Base-by-base conservation (phyloP, 2,329 filamentous ascomycete genomes). In the Fusarium haematococcum region DNA sequence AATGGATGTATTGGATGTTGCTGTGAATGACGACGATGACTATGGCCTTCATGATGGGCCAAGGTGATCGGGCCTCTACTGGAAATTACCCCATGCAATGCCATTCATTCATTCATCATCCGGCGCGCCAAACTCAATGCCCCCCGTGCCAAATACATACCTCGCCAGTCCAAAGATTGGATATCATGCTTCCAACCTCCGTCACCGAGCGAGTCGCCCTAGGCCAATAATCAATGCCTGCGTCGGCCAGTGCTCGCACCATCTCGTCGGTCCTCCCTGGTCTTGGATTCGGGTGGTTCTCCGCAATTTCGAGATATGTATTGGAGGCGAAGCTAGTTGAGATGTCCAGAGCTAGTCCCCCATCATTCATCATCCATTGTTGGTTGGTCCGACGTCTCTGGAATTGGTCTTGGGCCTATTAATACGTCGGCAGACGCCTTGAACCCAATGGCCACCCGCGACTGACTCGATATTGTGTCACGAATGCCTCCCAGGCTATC, bases 231-330 rank as follows among this genome's bases (percentile, higher is more conserved):
- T 32, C 27, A 54, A 54, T 32, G 27, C 30, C 35, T 37, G 23
- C 6, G 52, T 48, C 43, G 71, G 71, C 57, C 72, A 75, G 64
- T 68, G 63, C 72, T 75, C 63, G 50, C 69, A 52, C 69, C 72
- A 68, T 59, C 48, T 54, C 43, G 32, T 54, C 56, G 50, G 25
- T n/a, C 48, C 48, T 73, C 69, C 54, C 54, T 23, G 37, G 62
- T n/a, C 41, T 58, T 65, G 52, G 16, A 33, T 63, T 52, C 48
- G 59, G 41, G 23, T 52, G 59, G 60, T 70, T 61, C 66, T 68
- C 62, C 48, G 57, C 65, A 68, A 68, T 68, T 68, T 60, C 54
- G 45, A 68, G 23, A 41, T 52, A 70, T 50, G 65, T 52, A 52
- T 65, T 59, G 54, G 32, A 57, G 11, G 32, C 20, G 32, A 57